Percentiles rank a stretch among this genome's conserved stretches.
Conservation (phyloP, 2,329 filamentous ascomycete species). For the Claviceps digitariae region DNA sequence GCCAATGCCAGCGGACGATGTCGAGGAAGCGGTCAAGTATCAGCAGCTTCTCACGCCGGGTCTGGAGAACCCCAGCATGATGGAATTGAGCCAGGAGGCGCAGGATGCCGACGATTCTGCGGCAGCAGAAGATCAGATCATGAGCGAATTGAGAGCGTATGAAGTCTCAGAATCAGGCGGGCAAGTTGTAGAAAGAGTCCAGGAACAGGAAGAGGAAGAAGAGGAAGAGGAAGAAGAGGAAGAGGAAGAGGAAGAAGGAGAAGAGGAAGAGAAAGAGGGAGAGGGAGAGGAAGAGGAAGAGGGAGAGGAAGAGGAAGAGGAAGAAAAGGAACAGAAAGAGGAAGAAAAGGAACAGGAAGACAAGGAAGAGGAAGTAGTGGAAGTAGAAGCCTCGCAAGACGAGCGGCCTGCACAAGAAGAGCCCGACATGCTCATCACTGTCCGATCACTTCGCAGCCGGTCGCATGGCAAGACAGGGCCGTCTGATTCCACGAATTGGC, state of each 20-base stretch:
- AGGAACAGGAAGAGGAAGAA: background rate
- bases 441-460: constrained; percentile 18
- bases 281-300: too few species aligned
- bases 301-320: too few species aligned
- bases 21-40: background rate
- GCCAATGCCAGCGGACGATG: background rate
- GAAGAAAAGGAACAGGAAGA: too few species aligned
- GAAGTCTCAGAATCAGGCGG: constrained; percentile 4
- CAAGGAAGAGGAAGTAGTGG: background rate
- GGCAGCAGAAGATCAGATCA: constrained; percentile 12
- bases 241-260: too few species aligned
- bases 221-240: too few species aligned
- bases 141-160: constrained; percentile 9
- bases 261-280: too few species aligned
- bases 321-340: too few species aligned
- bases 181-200: background rate
- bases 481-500: constrained; percentile 10
- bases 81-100: background rate
- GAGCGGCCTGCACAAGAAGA: constrained; percentile 6
- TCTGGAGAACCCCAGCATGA: background rate
- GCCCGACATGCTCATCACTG: constrained; percentile 15
- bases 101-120: background rate
- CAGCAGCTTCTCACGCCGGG: background rate
- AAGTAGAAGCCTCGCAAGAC: background rate
- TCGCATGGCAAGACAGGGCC: constrained; percentile 13